Conservation (phyloP, 2,329 filamentous ascomycete species). For the Talaromyces rugulosus region DNA sequence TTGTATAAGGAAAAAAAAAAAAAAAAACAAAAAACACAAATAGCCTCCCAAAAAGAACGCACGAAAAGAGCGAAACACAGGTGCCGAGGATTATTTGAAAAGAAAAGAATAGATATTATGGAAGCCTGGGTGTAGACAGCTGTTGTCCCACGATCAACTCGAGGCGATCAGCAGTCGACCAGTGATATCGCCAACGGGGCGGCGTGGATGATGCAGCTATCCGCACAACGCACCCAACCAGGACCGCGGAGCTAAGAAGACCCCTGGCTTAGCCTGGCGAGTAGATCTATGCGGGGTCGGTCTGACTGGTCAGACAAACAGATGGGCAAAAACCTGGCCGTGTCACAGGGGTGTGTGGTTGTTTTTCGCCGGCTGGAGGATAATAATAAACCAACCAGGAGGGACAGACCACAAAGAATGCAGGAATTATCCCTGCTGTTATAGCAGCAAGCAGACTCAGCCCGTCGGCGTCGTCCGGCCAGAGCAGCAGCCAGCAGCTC, state of each 20-base stretch:
- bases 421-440: neutral
- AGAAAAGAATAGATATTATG: neutral
- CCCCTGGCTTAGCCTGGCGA: neutral
- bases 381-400: neutral
- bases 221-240: neutral
- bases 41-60: neutral
- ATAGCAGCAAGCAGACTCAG: neutral
- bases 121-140: neutral
- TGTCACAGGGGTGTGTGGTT: neutral
- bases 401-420: neutral
- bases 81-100: neutral
- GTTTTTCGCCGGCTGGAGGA: neutral
- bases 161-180: neutral
- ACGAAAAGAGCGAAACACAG: neutral
- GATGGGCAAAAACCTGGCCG: neutral
- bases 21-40: neutral
- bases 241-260: neutral
- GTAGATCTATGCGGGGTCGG: neutral
- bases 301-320: neutral
- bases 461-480: neutral
- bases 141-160: neutral
- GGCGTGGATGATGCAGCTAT: neutral
- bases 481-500: neutral
- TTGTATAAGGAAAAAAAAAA: neutral
- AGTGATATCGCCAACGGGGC: neutral